Conservation (phyloP, 805 yeast genomes). For the Kluyveromyces nonfermentans region DNA sequence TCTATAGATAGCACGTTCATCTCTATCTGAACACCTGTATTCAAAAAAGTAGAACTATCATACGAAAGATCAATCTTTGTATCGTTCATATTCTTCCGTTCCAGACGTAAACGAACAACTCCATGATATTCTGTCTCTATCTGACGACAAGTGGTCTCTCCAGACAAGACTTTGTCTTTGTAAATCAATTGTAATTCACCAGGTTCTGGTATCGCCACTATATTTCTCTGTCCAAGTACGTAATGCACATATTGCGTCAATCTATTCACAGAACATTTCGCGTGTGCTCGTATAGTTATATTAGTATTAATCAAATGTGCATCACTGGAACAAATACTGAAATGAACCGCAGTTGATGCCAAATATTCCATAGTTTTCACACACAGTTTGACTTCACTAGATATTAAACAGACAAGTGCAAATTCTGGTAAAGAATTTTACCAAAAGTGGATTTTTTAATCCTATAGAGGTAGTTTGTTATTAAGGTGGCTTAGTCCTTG, state of each 20-base stretch:
- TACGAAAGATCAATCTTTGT: conserved; percentile 9
- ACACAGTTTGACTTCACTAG: too few species aligned
- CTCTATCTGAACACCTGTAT: conserved; percentile 12
- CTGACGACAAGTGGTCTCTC: conserved; percentile 8
- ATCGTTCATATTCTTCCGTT: conserved; percentile 2
- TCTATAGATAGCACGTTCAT: conserved; percentile 18
- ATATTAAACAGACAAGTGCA: too few species aligned
- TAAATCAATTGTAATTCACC: conserved; percentile 8
- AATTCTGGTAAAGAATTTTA: too few species aligned
- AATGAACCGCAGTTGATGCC: conserved; percentile 11
- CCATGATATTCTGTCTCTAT: conserved; percentile 10
- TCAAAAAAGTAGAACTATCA: conserved; percentile 9
- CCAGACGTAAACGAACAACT: conserved; percentile 11
- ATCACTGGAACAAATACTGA: conserved; percentile 18
- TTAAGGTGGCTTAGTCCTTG: too few species aligned
- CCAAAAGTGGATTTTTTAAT: too few species aligned
- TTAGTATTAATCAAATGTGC: conserved; percentile 7
- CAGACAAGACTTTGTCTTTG: conserved; percentile 6
- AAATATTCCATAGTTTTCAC: conserved; percentile 5
- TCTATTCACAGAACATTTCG: conserved; percentile 16
- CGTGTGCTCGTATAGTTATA: conserved; percentile 19
- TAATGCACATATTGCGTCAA: conserved; percentile 23
- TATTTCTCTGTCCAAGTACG: neutral
- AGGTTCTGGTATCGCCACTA: neutral
- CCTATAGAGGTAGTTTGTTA: too few species aligned